Evolutionary conservation across 306 rosid genomes (phyloP).

Genomic region (Vicia sativa): DNA sequence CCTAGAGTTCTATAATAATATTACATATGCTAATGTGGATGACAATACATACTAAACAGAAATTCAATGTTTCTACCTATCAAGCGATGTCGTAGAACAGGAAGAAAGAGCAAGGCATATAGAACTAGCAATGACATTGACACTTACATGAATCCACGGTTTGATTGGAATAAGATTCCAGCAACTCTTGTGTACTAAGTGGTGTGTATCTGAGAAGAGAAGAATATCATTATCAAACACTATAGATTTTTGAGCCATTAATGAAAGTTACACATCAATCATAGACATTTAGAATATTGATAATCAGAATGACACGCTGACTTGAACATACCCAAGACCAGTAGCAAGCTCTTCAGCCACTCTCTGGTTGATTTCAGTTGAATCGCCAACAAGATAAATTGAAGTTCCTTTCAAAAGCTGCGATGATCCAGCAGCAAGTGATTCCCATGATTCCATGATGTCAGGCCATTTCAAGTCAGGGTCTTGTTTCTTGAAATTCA

Average conservation of each 20-base stretch:
- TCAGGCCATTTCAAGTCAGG: slow-evolving; percentile 94
- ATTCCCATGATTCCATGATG: slow-evolving; percentile 85
- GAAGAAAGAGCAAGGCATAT: slow-evolving; percentile 9
- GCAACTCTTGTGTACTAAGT: slow-evolving; percentile 72
- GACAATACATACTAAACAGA: neutral
- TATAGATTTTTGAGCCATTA: slow-evolving; percentile 20
- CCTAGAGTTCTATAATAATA: slow-evolving; percentile 13
- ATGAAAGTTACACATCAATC: slow-evolving; percentile 17
- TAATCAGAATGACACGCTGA: slow-evolving; percentile 3
- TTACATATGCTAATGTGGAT: neutral
- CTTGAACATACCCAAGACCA: slow-evolving; percentile 71
- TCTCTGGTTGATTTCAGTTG: slow-evolving; percentile 77
- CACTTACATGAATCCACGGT: slow-evolving; percentile 83
- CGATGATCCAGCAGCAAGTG: slow-evolving; percentile 69
- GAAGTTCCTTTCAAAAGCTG: slow-evolving; percentile 86
- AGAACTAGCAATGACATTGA: slow-evolving; percentile 1
- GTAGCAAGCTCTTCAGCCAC: slow-evolving; percentile 89
- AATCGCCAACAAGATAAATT: slow-evolving; percentile 80
- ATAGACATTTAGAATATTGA: slow-evolving; percentile 19
- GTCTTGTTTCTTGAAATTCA: slow-evolving; percentile 87
- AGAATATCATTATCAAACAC: slow-evolving; percentile 34
- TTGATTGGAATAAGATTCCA: slow-evolving; percentile 74
- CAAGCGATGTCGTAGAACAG: neutral
- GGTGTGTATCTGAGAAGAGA: slow-evolving; percentile 80
- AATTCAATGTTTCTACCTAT: slow-evolving; percentile 12